Percentiles rank a stretch among this genome's conserved stretches.
phyloP scores from a whole-genome alignment of 2,329 filamentous ascomycete genomes.

The Beauveria scarabaeidicola region DNA sequence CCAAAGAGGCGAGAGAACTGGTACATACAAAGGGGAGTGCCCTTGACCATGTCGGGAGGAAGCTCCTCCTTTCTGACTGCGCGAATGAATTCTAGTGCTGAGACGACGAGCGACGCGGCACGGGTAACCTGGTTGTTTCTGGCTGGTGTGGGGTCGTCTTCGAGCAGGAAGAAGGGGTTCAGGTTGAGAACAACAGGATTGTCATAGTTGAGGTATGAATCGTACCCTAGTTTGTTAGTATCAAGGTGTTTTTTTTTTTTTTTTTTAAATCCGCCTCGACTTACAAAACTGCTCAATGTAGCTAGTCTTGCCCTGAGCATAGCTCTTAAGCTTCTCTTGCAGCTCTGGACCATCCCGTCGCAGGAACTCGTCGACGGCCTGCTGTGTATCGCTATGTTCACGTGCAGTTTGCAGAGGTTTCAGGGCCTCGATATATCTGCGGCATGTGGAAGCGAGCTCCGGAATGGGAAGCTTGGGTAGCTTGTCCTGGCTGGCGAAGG shows the following conservation, averaged over 20 bases:
- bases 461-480: constrained; percentile 91
- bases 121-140: constrained; percentile 94
- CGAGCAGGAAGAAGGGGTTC: constrained; percentile 94
- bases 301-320: constrained; percentile 83
- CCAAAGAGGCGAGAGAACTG: constrained; percentile 94
- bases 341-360: constrained; percentile 71
- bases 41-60: constrained; percentile 76
- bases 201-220: constrained; percentile 96
- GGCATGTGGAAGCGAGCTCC: constrained; percentile 68
- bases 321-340: constrained; percentile 82
- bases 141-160: constrained; percentile 94
- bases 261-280: too few species aligned
- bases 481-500: constrained; percentile 80
- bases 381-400: constrained; percentile 74
- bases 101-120: constrained; percentile 84
- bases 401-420: constrained; percentile 71
- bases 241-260: too few species aligned
- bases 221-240: constrained; percentile 62
- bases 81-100: constrained; percentile 82
- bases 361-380: constrained; percentile 76
- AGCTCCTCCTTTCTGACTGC: constrained; percentile 90
- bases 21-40: constrained; percentile 90
- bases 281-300: constrained; percentile 98
- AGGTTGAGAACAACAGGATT: constrained; percentile 96
- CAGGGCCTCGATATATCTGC: constrained; percentile 71